Evolutionary conservation across 2,329 filamentous ascomycete genomes (phyloP).

Genomic region (Aspergillus arachidicola): DNA sequence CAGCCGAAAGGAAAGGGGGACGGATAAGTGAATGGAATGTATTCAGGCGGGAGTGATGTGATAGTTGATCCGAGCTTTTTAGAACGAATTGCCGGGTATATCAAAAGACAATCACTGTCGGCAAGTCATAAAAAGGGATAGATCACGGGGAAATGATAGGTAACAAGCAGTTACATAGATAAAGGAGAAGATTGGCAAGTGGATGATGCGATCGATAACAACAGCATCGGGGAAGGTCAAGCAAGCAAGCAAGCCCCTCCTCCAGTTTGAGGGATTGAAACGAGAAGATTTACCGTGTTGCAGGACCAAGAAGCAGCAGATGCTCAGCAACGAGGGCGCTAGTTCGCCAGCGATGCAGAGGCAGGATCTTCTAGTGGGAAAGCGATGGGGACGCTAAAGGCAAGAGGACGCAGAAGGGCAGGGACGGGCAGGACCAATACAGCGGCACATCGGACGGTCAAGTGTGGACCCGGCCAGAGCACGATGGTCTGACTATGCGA

Average conservation of each 20-base stretch:
- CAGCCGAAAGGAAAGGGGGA: not conserved
- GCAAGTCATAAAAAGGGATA: slow-evolving; percentile 11
- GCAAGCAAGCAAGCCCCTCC: slow-evolving; percentile 19
- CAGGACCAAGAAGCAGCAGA: slow-evolving; percentile 22
- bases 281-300: slow-evolving; percentile 25
- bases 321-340: slow-evolving; percentile 24
- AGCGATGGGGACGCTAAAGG: slow-evolving; percentile 20
- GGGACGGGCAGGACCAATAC: slow-evolving; percentile 30
- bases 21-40: not conserved
- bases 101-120: not conserved
- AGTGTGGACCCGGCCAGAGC: slow-evolving; percentile 28
- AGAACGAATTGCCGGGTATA: slow-evolving; percentile 17
- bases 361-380: slow-evolving; percentile 17
- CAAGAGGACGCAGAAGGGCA: slow-evolving; percentile 24
- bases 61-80: slow-evolving; percentile 19
- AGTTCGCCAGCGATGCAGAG: slow-evolving; percentile 22
- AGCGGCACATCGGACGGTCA: slow-evolving; percentile 25
- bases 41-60: slow-evolving; percentile 9
- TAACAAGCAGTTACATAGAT: slow-evolving; percentile 16
- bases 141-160: slow-evolving; percentile 17
- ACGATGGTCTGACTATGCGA: slow-evolving; percentile 32
- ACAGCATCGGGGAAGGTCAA: slow-evolving; percentile 11
- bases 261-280: slow-evolving; percentile 20
- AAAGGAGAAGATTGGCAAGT: slow-evolving; percentile 5
- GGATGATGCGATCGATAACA: slow-evolving; percentile 19